phyloP scores from a whole-genome alignment of 495 filamentous ascomycete genomes.

The Aspergillus steynii region DNA sequence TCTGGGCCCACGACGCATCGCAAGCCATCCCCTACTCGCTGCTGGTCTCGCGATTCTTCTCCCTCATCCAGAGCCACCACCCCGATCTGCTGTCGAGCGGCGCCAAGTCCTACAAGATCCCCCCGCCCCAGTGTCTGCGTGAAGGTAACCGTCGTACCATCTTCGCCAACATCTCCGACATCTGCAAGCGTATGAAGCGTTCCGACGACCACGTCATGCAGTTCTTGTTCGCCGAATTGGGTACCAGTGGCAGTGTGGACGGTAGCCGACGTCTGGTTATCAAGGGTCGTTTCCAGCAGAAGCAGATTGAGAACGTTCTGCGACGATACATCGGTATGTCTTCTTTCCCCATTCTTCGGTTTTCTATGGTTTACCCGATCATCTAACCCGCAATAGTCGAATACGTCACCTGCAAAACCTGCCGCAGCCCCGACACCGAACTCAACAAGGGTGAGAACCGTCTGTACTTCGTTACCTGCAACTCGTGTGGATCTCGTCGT shows the following conservation, averaged over 20 bases:
- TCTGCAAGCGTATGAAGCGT: conserved; percentile 93
- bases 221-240: conserved; percentile 96
- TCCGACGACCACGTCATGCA: conserved; percentile 95
- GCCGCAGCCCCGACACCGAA: conserved; percentile 90
- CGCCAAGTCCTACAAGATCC: conserved; percentile 95
- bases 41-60: conserved; percentile 88
- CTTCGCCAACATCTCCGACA: conserved; percentile 95
- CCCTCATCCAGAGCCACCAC: conserved; percentile 85
- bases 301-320: conserved; percentile 94
- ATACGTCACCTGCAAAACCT: conserved; percentile 99
- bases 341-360: not conserved
- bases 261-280: conserved; percentile 92
- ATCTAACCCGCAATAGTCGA: conserved; percentile 60
- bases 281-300: conserved; percentile 98
- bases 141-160: conserved; percentile 99
- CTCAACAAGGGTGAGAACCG: conserved; percentile 98
- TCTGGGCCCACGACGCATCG: conserved; percentile 83
- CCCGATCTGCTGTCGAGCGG: conserved; percentile 88
- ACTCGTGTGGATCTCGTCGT: conserved; percentile 86
- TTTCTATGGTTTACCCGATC: conserved; percentile 1
- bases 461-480: conserved; percentile 81
- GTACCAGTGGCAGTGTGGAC: conserved; percentile 92
- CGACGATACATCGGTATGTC: conserved; percentile 87
- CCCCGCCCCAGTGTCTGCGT: conserved; percentile 96
- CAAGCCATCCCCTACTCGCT: conserved; percentile 78